Conservation (phyloP, 371 early-diverging fungal genomes). For the Zopfochytrium polystomum region DNA sequence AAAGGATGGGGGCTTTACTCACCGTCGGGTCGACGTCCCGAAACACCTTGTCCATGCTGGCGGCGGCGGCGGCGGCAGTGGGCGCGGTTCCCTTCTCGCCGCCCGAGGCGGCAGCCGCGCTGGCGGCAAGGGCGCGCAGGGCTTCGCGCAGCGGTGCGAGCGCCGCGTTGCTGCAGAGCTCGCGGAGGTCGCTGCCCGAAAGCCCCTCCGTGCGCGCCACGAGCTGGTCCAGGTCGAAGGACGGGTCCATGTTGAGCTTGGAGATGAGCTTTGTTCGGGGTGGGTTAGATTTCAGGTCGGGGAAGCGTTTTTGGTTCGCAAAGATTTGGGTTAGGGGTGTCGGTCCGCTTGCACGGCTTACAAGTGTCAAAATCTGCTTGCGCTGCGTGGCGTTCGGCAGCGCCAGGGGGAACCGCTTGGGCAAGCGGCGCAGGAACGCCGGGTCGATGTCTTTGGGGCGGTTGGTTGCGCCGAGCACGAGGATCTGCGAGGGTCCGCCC, state of each 20-base stretch:
- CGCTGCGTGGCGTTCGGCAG: constrained; percentile 90
- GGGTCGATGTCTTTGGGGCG: constrained; percentile 95
- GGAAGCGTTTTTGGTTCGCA: background rate
- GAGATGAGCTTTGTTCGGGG: constrained; percentile 51
- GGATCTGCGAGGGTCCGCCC: constrained; percentile 3
- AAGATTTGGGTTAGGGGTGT: background rate
- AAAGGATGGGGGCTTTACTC: too few relatives aligned
- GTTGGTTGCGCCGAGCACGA: constrained; percentile 90
- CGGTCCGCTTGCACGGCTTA: constrained; percentile 30
- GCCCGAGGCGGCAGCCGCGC: too few relatives aligned
- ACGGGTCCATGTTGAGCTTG: constrained; percentile 56
- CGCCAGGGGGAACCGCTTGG: constrained; percentile 83
- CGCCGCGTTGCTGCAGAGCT: constrained; percentile 91
- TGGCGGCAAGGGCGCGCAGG: too few relatives aligned
- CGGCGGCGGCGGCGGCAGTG: too few relatives aligned
- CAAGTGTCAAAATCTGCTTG: constrained; percentile 79
- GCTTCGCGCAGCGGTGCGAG: constrained; percentile 93
- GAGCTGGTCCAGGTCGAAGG: constrained; percentile 73
- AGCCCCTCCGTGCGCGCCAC: constrained; percentile 77
- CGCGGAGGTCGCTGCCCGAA: constrained; percentile 93
- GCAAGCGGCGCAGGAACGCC: constrained; percentile 95
- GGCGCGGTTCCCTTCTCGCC: too few relatives aligned
- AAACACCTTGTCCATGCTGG: too few relatives aligned
- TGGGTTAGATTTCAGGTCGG: too few relatives aligned
- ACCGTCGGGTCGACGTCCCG: too few relatives aligned